phyloP scores from a whole-genome alignment of 2,329 filamentous ascomycete species.

The Calonectria honghensis region DNA sequence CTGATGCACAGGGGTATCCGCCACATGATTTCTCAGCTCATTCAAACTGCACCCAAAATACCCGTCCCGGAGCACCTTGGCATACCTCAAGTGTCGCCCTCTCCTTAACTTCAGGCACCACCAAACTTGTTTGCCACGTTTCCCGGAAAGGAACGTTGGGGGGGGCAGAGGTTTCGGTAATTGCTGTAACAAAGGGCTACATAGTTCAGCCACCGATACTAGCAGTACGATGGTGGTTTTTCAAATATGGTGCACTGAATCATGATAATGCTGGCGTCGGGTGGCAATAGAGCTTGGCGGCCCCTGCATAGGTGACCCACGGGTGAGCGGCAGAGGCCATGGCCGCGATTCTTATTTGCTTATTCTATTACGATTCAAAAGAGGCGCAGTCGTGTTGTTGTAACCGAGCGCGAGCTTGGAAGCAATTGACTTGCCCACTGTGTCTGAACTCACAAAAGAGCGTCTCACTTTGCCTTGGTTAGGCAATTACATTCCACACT shows the following conservation, averaged over 20 bases:
- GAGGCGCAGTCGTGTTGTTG: conserved; percentile 1
- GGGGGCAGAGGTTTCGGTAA: background rate
- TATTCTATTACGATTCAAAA: background rate
- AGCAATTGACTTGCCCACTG: conserved; percentile 6
- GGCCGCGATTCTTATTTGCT: conserved; percentile 3
- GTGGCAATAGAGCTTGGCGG: conserved; percentile 10
- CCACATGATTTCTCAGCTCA: too few species aligned
- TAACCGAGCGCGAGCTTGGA: background rate
- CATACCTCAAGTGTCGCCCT: background rate
- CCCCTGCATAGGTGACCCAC: conserved; percentile 19
- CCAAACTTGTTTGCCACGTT: conserved; percentile 32
- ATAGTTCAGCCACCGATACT: conserved; percentile 12
- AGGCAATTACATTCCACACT: conserved; percentile 6
- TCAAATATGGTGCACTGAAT: conserved; percentile 1
- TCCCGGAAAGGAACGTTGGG: conserved; percentile 8
- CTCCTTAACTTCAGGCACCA: conserved; percentile 28
- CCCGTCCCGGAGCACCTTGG: background rate
- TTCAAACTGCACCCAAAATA: background rate
- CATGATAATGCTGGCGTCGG: conserved; percentile 16
- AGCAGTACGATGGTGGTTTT: background rate
- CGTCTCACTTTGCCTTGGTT: background rate
- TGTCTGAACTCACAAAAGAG: conserved; percentile 8
- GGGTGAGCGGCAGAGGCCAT: conserved; percentile 8
- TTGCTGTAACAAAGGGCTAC: background rate
- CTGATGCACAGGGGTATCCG: background rate